These are phyloP conservation scores for Dentipellis sp. DNA, from an alignment of 768 basidiomycete species.

Conservation along the genomic window DNA sequence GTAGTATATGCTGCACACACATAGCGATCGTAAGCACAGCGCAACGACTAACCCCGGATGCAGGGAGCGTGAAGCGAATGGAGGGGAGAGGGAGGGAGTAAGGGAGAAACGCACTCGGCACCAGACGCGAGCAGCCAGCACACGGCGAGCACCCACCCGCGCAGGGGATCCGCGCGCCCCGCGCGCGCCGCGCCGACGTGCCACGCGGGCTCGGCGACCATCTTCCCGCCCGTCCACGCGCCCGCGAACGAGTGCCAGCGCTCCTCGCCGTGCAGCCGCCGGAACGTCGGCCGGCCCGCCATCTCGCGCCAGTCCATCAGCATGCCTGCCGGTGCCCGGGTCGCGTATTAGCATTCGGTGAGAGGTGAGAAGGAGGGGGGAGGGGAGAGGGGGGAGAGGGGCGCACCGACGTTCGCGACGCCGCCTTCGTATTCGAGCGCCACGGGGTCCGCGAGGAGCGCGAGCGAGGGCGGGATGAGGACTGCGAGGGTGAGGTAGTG, in stretches of 20 bases:
- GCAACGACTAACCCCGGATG: no score
- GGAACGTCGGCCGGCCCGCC: slow-evolving; percentile 75
- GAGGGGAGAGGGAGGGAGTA: slow-evolving; percentile 3
- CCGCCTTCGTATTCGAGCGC: slow-evolving; percentile 71
- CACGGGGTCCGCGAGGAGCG: slow-evolving; percentile 62
- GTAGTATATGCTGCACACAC: slow-evolving; percentile 51
- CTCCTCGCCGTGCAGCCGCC: slow-evolving; percentile 51
- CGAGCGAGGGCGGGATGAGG: slow-evolving; percentile 72
- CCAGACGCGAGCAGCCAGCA: slow-evolving; percentile 80
- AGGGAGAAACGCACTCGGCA: slow-evolving; percentile 61
- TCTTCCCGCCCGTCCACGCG: slow-evolving; percentile 76
- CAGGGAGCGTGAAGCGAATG: no score
- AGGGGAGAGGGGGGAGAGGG: background rate
- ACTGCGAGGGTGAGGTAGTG: slow-evolving; percentile 89
- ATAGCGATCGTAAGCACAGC: no score
- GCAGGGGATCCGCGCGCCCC: slow-evolving; percentile 62
- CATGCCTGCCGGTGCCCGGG: slow-evolving; percentile 56
- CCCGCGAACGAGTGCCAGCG: slow-evolving; percentile 60
- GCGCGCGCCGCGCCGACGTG: slow-evolving; percentile 41
- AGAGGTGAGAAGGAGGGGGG: background rate
- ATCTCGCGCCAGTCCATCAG: slow-evolving; percentile 98
- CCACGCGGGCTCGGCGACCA: slow-evolving; percentile 52
- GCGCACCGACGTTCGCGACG: slow-evolving; percentile 67
- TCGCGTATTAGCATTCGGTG: no score
- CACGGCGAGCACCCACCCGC: slow-evolving; percentile 86